Base-by-base conservation (phyloP, 2,329 filamentous ascomycete genomes). In the Xylariomycetidae sp. region DNA sequence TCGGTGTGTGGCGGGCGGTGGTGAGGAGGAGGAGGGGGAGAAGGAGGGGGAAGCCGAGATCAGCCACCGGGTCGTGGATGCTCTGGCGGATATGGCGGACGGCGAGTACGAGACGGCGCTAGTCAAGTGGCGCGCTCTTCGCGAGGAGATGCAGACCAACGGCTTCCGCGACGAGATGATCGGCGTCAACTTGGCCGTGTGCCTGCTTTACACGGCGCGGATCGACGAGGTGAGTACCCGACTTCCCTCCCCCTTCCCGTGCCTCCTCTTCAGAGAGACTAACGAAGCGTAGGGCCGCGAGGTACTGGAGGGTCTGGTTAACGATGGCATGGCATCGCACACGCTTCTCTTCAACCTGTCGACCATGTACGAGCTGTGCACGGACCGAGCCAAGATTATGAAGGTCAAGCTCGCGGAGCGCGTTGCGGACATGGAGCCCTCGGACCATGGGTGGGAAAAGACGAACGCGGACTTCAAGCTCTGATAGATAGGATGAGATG, bases 331-430 rank as follows among this genome's bases (percentile, higher is more conserved):
- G 25, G 74, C 77, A 0, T 95, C 90, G 37, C 80, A 85, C 42
- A 85, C 85, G 1, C 63, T 95, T 3, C 74, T 93, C 0, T 94
- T 95, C 61, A 96, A 96, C 55, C 61, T 98, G 10, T 79, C 81
- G 9, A 96, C 90, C 0, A 76, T 95, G 49, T 96, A 94, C 55
- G 92, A 96, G 60, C 70, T 96, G 6, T 92, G 85, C 54, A 89
- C 85, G 0, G 89, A 96, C 48, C 73, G 75, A 41, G 76, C 85
- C 25, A 68, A 75, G 30, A 71, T 71, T 10, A 60, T 83, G 47
- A 96, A 96, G 67, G 59, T 74, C 19, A 67, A 64, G 17, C 65
- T 96, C 13, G 79, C 83, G 2, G 82, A 87, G 48, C 74, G 70
- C 32, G 69, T 92, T 13, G 81, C 85, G 1, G 63, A 58, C 2